A percentile compares a stretch with the other conserved stretches of the same genome.
phyloP scores from a whole-genome alignment of 176 grass and related monocot genomes.

The Oryza meridionalis region DNA sequence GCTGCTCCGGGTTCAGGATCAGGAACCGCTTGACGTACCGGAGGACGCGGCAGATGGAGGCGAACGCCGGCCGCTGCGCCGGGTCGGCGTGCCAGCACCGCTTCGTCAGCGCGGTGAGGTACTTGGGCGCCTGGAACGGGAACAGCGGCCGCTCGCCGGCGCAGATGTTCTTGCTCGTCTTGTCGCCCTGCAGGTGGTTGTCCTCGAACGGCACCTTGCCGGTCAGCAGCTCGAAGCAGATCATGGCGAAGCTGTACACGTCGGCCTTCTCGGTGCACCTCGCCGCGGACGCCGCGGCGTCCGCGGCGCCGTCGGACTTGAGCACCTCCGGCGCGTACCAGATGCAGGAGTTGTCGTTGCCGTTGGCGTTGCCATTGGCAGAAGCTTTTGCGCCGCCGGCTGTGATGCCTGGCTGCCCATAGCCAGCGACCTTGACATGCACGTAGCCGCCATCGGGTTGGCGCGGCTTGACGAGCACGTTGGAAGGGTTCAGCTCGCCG shows the following conservation, averaged over 20 bases:
- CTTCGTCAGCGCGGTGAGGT: constrained; percentile 72
- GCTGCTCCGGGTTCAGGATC: constrained; percentile 74
- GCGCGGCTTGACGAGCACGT: constrained; percentile 69
- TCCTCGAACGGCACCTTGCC: constrained; percentile 97
- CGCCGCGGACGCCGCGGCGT: background rate
- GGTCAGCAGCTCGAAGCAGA: constrained; percentile 92
- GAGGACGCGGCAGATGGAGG: constrained; percentile 78
- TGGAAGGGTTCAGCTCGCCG: constrained; percentile 74
- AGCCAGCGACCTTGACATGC: constrained; percentile 73
- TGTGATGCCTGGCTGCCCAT: constrained; percentile 44
- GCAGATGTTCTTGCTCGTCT: constrained; percentile 94
- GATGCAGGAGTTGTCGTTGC: constrained; percentile 52
- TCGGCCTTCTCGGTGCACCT: constrained; percentile 85
- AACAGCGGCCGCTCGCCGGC: constrained; percentile 84
- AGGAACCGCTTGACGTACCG: constrained; percentile 85
- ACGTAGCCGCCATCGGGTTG: constrained; percentile 65
- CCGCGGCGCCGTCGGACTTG: constrained; percentile 33
- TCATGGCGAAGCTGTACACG: constrained; percentile 91
- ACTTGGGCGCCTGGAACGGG: constrained; percentile 86
- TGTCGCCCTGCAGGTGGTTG: constrained; percentile 88
- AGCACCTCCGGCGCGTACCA: constrained; percentile 93
- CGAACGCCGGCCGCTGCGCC: constrained; percentile 72
- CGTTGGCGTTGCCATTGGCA: background rate
- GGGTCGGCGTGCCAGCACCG: constrained; percentile 88
- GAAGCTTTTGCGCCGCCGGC: constrained; percentile 31